Evolutionary conservation across 805 yeast species (phyloP), one percentile per base, ranked within the genome.

Genomic region (Wickerhamiella cacticola): DNA sequence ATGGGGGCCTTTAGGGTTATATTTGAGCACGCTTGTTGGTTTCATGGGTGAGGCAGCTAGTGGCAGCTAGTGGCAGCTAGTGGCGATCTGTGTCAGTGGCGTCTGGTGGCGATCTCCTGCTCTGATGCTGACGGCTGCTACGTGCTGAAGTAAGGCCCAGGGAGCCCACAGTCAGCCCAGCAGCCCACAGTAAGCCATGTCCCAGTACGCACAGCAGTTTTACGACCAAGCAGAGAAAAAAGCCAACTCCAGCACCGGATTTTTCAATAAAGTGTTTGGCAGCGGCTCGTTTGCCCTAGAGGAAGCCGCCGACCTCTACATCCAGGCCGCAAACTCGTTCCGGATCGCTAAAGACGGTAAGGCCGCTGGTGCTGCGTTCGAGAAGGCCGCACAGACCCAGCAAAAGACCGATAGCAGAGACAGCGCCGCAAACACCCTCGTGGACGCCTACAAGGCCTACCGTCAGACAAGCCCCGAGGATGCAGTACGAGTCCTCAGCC

Each of bases 271-370:
- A 36, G 46, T 63, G 41, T 52, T 86, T 46, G 82, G 89, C 3
- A 73, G 81, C 1, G 71, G 73, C 28, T 67, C 78, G 2, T 72
- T 74, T 52, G 74, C 84, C 52, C 75, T 69, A 46, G 99, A 92
- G 61, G 98, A 92, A 54, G 97, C 98, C 3, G 80, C 88, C 2
- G 98, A 92, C 54, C 66, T 85, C 24, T 89, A 80, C 61, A 71
- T 81, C 19, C 94, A 88, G 64, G 98, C 98, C 1, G 99, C 94
- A n/a, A 92, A 89, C 59, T 73, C 77, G 24, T 92, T 79, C 68
- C 75, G 88, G 52, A 66, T 92, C 50, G 79, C 76, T 55, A 84
- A 83, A 59, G 82, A 86, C 53, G 50, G 61, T 54, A 66, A 70
- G 18, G 68, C 72, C 46, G 96, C 97, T 0, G 97, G 97, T 9